Conservation (phyloP, 2,329 filamentous ascomycete species). For the Hypocreales sp. region DNA sequence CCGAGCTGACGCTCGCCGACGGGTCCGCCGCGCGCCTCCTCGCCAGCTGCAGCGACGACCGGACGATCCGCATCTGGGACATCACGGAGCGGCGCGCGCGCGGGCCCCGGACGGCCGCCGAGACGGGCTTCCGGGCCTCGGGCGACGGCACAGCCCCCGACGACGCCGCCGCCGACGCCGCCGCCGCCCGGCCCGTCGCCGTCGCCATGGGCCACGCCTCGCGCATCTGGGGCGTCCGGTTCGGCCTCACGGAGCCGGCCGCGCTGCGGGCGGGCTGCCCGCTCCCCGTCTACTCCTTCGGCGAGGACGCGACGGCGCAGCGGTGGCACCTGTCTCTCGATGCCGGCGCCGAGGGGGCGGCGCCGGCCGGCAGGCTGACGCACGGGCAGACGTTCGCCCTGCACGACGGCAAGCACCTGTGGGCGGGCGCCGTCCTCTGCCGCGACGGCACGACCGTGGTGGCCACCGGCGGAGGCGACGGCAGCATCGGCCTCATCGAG, state of each 20-base stretch:
- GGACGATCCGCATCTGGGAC: constrained; percentile 81
- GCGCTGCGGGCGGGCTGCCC: constrained; percentile 7
- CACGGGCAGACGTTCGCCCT: constrained; percentile 42
- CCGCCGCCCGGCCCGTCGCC: constrained; percentile 35
- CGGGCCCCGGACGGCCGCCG: constrained; percentile 7
- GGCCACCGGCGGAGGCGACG: constrained; percentile 76
- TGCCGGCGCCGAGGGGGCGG: too few relatives aligned
- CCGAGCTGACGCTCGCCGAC: constrained; percentile 23
- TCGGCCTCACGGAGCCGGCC: constrained; percentile 24
- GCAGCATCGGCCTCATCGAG: constrained; percentile 40
- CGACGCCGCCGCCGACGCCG: constrained; percentile 9
- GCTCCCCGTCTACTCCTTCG: constrained; percentile 51
- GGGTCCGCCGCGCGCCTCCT: constrained; percentile 43
- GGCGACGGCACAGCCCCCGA: constrained; percentile 9
- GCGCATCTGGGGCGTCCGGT: constrained; percentile 76
- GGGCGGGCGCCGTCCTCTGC: constrained; percentile 45
- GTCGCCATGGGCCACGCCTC: constrained; percentile 75
- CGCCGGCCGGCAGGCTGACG: constrained; percentile 19
- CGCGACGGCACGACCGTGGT: constrained; percentile 24
- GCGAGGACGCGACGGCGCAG: constrained; percentile 69
- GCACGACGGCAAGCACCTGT: constrained; percentile 83
- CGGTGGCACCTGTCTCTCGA: constrained; percentile 49
- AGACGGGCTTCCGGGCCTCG: constrained; percentile 45
- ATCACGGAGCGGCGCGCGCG: constrained; percentile 38
- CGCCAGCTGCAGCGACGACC: constrained; percentile 87